phyloP scores from a whole-genome alignment of 2,329 filamentous ascomycete genomes.

The Hypoxylon sp. region DNA sequence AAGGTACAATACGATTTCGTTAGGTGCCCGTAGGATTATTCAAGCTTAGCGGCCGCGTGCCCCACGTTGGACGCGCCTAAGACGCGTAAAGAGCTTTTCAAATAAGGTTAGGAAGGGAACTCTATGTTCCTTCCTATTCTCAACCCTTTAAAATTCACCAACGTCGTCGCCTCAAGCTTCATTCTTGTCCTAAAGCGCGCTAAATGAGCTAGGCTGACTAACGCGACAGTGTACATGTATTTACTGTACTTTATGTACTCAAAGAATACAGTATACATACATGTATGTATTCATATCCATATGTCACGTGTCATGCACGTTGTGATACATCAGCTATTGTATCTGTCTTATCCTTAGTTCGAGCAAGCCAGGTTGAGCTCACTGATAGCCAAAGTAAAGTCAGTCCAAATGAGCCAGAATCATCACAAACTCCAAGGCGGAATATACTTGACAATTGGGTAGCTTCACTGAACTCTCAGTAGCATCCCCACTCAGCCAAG shows the following conservation, averaged over 20 bases:
- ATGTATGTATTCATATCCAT: too few relatives aligned
- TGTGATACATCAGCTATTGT: neutral
- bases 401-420: neutral
- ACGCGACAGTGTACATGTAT: neutral
- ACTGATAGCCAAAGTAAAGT: neutral
- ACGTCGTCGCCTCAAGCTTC: neutral
- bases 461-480: neutral
- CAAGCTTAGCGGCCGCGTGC: slow-evolving; percentile 25
- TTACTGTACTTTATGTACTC: neutral
- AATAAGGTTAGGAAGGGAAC: slow-evolving; percentile 13
- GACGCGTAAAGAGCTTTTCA: slow-evolving; percentile 48
- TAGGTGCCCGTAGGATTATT: neutral
- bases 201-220: neutral
- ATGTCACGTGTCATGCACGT: too few relatives aligned
- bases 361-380: neutral
- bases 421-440: neutral
- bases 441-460: neutral
- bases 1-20: neutral
- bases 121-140: slow-evolving; percentile 1
- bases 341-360: neutral
- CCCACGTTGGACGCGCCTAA: slow-evolving; percentile 47
- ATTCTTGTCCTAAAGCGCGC: neutral
- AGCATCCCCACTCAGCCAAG: neutral
- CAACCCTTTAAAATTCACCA: neutral
- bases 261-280: neutral